Evolutionary conservation across 495 filamentous ascomycete species (phyloP), one percentile per base, ranked within the genome.

Genomic region (Neurospora tetraspora): DNA sequence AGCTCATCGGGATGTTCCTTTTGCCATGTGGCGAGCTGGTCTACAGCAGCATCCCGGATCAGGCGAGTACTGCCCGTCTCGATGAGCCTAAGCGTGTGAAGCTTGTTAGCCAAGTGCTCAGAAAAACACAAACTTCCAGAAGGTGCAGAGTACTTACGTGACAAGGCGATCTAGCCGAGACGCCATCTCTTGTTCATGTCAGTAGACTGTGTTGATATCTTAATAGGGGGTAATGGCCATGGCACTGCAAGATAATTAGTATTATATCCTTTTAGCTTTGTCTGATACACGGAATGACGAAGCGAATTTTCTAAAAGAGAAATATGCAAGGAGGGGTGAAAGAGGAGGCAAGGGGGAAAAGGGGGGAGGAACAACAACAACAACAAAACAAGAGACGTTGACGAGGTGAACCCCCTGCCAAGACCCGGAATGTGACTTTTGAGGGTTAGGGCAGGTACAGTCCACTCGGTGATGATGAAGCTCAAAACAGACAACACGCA

Each of bases 1-100:
- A 98, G 85, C 78, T 99, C 96, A 80, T 98, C 95, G 0, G 96
- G 96, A 78, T 98, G 96, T 75, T 94, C 91, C 79, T 97, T 98
- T 81, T 98, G 96, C 73, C 97, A 94, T 85, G 98, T 96, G 42
- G 92, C 95, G 43, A 99, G 88, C 83, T 99, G 96, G 78, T 96
- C 92, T 42, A 97, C 96, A 72, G 96, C 96, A 72, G 96, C 98
- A 74, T 97, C 96, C 71, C 96, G 91, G 72, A 99, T 98, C 71
- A 98, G 84, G 77, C 90, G 90, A 72, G 95, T 98, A 81, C 94
- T 97, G 76, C 96, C 96, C 42, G 94, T 97, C 86, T 98, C 96
- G 65, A 99, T 89, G 77, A 99, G 88, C 59, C 96, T 98, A 77
- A 73, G 40, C 73, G 43, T 69, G 73, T 69, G 73, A 72, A 71